These are phyloP conservation scores for Candida adriatica DNA, from an alignment of 805 yeast species.

Conservation along the genomic window DNA sequence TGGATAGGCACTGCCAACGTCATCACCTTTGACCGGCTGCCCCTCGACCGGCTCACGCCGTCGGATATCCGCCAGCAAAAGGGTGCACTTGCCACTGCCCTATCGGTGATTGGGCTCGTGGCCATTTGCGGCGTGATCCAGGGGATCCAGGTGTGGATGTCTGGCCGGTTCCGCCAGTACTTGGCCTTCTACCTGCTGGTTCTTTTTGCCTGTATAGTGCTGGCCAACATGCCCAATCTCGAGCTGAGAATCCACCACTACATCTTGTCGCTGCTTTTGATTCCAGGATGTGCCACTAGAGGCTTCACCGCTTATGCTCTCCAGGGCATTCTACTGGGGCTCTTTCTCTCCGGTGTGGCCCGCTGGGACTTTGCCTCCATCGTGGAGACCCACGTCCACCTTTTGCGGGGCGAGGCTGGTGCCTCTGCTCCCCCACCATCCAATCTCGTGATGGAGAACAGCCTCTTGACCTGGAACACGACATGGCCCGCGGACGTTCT, in stretches of 20 bases:
- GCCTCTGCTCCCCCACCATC: conserved; percentile 47
- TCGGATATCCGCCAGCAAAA: conserved; percentile 68
- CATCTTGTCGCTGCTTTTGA: conserved; percentile 64
- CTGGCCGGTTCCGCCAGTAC: conserved; percentile 60
- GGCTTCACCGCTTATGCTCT: conserved; percentile 65
- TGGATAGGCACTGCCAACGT: conserved; percentile 85
- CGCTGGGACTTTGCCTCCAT: conserved; percentile 93
- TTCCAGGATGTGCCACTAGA: conserved; percentile 79
- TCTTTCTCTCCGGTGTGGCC: conserved; percentile 76
- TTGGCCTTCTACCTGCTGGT: conserved; percentile 45
- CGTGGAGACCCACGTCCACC: conserved; percentile 63
- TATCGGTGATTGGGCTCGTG: conserved; percentile 41
- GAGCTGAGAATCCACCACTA: conserved; percentile 78
- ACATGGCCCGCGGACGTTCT: conserved; percentile 5
- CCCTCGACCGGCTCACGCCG: conserved; percentile 76
- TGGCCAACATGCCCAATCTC: conserved; percentile 55
- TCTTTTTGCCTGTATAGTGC: conserved; percentile 34
- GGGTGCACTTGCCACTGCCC: conserved; percentile 65
- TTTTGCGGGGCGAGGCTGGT: conserved; percentile 70
- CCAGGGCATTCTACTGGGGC: conserved; percentile 81
- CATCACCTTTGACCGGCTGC: conserved; percentile 80
- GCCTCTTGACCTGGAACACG: conserved; percentile 23
- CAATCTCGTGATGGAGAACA: conserved; percentile 18
- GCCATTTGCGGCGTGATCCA: conserved; percentile 59
- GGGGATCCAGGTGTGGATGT: conserved; percentile 72